Base-by-base conservation (phyloP, 805 yeast species). In the Starmerella floricola region DNA sequence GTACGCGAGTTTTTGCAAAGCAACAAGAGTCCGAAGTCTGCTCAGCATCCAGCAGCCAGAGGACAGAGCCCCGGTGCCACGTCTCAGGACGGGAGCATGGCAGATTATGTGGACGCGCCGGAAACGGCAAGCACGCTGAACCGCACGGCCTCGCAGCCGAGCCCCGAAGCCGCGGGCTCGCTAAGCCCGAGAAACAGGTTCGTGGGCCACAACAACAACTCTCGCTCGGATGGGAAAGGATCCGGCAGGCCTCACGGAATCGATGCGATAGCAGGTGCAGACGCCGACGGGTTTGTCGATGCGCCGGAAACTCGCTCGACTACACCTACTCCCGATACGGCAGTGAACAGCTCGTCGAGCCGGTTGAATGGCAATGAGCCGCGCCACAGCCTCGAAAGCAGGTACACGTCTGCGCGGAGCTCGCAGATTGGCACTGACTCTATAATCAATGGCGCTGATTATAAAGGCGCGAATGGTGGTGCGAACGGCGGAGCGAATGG, bases 141-240 rank as follows among this genome's bases (percentile, higher is more conserved):
- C 4, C 31, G 38, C 30, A 44, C 50, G 12, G 29, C 40, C 10
- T 29, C 40, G 15, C 50, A 41, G 35, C 50, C 50, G 6, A 40
- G 33, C 31, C 20, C 39, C 10, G 39, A 38, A 12, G 50, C 50
- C 1, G 42, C 41, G 11, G 45, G 38, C 21, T 26, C 46, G n/a
- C 31, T 46, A 12, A 38, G 42, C 15, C 48, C 47, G 12, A 40
- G 50, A 16, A 43, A 46, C 39, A 37, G 47, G 26, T 42, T 40
- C 17, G 32, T 42, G 3, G 44, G 41, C 24, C 43, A 28, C 20
- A 20, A 24, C n/a, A n/a, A n/a, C n/a, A n/a, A n/a, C n/a, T n/a
- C n/a, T n/a, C n/a, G n/a, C n/a, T n/a, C n/a, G n/a, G n/a, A n/a
- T n/a, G n/a, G n/a, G n/a, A n/a, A n/a, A n/a, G n/a, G n/a, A n/a